Conservation (phyloP, 768 basidiomycete genomes). For the Mycena filopes region DNA sequence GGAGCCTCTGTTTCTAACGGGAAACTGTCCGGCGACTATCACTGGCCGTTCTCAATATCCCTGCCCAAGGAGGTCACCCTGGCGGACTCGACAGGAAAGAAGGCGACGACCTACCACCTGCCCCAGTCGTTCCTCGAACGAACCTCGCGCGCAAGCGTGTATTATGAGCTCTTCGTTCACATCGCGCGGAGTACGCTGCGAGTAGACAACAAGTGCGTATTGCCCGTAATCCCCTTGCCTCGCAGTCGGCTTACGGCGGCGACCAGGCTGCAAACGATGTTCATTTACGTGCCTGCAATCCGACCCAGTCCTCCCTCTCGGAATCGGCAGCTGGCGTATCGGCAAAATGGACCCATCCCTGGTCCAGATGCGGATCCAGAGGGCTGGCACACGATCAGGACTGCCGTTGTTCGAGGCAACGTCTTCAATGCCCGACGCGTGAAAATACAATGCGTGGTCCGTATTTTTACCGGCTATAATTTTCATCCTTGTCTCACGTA, state of each 20-base stretch:
- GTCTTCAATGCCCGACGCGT: slow-evolving; percentile 36
- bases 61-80: slow-evolving; percentile 47
- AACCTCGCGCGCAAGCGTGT: slow-evolving; percentile 43
- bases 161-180: slow-evolving; percentile 50
- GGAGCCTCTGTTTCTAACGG: slow-evolving; percentile 33
- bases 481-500: background rate
- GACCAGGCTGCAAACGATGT: slow-evolving; percentile 37
- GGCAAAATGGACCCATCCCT: slow-evolving; percentile 39
- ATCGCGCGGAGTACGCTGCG: slow-evolving; percentile 51
- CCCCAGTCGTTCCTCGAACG: slow-evolving; percentile 52
- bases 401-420: slow-evolving; percentile 35
- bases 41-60: slow-evolving; percentile 52
- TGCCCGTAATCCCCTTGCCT: background rate
- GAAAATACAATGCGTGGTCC: slow-evolving; percentile 43
- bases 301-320: slow-evolving; percentile 44
- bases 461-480: slow-evolving; percentile 6
- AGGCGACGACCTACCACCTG: slow-evolving; percentile 35
- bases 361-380: slow-evolving; percentile 47
- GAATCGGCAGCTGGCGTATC: slow-evolving; percentile 48
- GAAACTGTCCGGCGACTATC: slow-evolving; percentile 48
- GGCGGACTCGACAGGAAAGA: slow-evolving; percentile 19
- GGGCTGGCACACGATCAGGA: slow-evolving; percentile 46
- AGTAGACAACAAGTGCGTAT: slow-evolving; percentile 51
- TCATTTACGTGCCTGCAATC: slow-evolving; percentile 48
- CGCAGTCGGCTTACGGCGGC: background rate